phyloP scores from a whole-genome alignment of 2,329 filamentous ascomycete genomes.

The Helotiales sp. region DNA sequence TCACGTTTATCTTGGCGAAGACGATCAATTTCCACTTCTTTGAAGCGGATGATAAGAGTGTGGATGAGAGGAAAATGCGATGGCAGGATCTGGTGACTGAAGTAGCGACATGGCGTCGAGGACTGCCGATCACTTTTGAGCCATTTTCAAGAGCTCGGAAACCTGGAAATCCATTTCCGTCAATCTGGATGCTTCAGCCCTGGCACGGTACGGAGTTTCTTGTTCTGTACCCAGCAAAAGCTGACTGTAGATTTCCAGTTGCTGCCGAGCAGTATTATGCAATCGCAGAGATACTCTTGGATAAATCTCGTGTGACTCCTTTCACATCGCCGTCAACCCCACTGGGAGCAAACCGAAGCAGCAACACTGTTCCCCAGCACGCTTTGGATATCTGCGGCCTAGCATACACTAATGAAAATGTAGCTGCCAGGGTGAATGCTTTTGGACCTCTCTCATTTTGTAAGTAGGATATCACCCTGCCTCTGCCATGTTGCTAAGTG shows the following conservation, averaged over 20 bases:
- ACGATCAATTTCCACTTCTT: slow-evolving; percentile 43
- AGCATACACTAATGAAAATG: slow-evolving; percentile 44
- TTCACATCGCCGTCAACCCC: not conserved
- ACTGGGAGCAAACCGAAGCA: not conserved
- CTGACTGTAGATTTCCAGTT: slow-evolving; percentile 32
- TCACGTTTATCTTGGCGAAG: slow-evolving; percentile 44
- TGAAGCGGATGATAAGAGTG: not conserved
- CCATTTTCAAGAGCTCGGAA: slow-evolving; percentile 36
- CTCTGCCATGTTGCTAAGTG: not conserved
- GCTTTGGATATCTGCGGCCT: slow-evolving; percentile 45
- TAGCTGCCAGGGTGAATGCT: slow-evolving; percentile 46
- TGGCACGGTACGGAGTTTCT: slow-evolving; percentile 44
- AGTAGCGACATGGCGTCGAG: slow-evolving; percentile 33
- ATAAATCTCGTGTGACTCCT: not conserved
- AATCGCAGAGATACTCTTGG: slow-evolving; percentile 29
- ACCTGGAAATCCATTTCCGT: slow-evolving; percentile 35
- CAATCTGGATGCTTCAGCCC: slow-evolving; percentile 41
- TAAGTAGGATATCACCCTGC: slow-evolving; percentile 27
- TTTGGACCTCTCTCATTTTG: slow-evolving; percentile 50
- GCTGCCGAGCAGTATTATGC: slow-evolving; percentile 46
- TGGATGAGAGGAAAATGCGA: not conserved
- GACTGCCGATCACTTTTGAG: slow-evolving; percentile 35
- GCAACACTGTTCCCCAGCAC: slow-evolving; percentile 34
- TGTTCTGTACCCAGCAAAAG: not conserved
- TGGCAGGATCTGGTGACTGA: not conserved